Percentiles rank a stretch among this genome's conserved stretches.
Conservation (phyloP, 106 monocot species). For the Alisma plantagoaquatica region DNA sequence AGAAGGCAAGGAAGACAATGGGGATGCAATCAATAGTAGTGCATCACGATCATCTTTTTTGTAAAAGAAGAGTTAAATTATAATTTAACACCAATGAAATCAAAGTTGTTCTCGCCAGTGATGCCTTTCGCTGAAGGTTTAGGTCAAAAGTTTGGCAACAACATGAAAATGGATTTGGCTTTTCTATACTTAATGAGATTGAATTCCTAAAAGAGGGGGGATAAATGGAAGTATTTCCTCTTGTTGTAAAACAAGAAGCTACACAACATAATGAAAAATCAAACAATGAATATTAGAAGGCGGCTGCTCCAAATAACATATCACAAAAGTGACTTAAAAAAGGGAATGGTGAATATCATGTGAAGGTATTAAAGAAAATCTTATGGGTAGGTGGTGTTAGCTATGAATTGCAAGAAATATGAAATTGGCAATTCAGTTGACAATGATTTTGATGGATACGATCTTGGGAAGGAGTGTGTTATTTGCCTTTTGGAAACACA, state of each 20-base stretch:
- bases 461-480: slow-evolving; percentile 68
- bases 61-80: slow-evolving; percentile 50
- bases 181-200: slow-evolving; percentile 36
- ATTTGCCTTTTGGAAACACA: slow-evolving; percentile 66
- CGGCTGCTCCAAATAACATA: slow-evolving; percentile 35
- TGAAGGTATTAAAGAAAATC: slow-evolving; percentile 44
- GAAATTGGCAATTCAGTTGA: slow-evolving; percentile 70
- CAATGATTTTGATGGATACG: slow-evolving; percentile 44
- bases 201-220: slow-evolving; percentile 34
- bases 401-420: slow-evolving; percentile 66
- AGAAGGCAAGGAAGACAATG: too few relatives aligned
- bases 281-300: slow-evolving; percentile 14
- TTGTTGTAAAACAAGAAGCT: slow-evolving; percentile 54
- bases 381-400: slow-evolving; percentile 43
- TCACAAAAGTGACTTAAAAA: slow-evolving; percentile 57
- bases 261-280: slow-evolving; percentile 12
- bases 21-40: too few relatives aligned
- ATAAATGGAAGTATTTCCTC: slow-evolving; percentile 38
- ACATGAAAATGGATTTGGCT: slow-evolving; percentile 49
- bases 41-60: slow-evolving; percentile 60
- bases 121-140: slow-evolving; percentile 47
- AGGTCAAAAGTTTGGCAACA: slow-evolving; percentile 61
- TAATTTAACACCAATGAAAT: slow-evolving; percentile 29
- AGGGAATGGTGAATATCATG: slow-evolving; percentile 35
- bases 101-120: slow-evolving; percentile 25